Evolutionary conservation across 176 grass and related monocot species (phyloP).

Genomic region (Oryza australiensis): DNA sequence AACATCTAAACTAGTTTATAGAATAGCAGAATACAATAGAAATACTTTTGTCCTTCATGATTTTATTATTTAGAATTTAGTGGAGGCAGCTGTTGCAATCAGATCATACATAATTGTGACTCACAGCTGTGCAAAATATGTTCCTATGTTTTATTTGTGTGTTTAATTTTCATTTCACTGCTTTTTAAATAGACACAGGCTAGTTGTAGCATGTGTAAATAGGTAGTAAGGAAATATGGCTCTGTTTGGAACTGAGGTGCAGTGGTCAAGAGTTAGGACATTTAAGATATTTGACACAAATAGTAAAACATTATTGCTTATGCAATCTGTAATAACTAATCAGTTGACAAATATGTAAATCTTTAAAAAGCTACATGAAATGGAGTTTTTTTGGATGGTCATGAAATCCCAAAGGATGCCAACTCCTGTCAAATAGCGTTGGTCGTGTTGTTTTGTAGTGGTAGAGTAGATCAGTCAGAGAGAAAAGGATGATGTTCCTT

Average conservation of each 20-base stretch:
- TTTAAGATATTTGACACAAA: neutral
- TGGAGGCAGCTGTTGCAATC: neutral
- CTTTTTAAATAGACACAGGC: neutral
- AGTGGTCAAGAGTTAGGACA: neutral
- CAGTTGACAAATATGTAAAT: slow-evolving; percentile 14
- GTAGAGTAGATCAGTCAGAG: neutral
- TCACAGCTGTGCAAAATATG: neutral
- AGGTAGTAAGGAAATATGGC: neutral
- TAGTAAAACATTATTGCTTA: neutral
- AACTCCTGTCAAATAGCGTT: slow-evolving; percentile 1
- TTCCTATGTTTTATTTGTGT: neutral
- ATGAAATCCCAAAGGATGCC: neutral
- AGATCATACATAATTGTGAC: neutral
- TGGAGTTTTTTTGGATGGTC: neutral
- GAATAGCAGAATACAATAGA: neutral
- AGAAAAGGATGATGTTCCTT: neutral
- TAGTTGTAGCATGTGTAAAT: neutral
- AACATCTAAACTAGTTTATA: neutral
- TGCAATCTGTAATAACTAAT: neutral
- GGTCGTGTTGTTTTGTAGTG: neutral
- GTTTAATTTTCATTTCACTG: neutral
- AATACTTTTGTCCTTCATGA: neutral
- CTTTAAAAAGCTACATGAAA: neutral
- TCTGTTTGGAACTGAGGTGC: neutral
- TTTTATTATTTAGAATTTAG: neutral